Percentiles rank a stretch among this genome's conserved stretches.
phyloP scores from a whole-genome alignment of 495 filamentous ascomycete species.

The Immersiella caudata region DNA sequence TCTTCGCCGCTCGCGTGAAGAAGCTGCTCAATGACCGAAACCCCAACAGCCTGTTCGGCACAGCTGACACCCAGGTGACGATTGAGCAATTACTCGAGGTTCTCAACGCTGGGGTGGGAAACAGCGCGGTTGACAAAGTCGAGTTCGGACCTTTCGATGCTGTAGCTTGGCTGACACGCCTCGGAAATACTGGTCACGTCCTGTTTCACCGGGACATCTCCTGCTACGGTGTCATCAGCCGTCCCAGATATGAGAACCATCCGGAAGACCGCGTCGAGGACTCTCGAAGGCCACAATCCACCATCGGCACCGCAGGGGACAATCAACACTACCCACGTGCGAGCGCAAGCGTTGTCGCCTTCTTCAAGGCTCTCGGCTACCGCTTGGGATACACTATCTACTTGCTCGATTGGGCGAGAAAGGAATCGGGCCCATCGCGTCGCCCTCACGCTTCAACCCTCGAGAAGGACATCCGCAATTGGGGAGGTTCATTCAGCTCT shows the following conservation, averaged over 20 bases:
- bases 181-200: conserved; percentile 14
- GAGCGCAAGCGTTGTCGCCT: conserved; percentile 22
- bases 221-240: conserved; percentile 34
- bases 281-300: too few relatives aligned
- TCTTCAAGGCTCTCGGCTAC: conserved; percentile 31
- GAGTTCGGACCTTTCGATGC: conserved; percentile 33
- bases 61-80: conserved; percentile 15
- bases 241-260: conserved; percentile 20
- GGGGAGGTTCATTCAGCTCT: neutral
- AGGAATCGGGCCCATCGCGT: neutral
- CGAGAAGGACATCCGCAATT: neutral
- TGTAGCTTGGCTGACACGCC: conserved; percentile 32
- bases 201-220: conserved; percentile 25
- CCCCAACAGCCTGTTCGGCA: conserved; percentile 26
- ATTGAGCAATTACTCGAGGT: conserved; percentile 33
- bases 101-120: conserved; percentile 30
- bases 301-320: too few relatives aligned
- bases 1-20: conserved; percentile 36
- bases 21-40: conserved; percentile 33
- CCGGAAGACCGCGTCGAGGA: conserved; percentile 36
- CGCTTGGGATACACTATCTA: conserved; percentile 33
- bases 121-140: conserved; percentile 22
- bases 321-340: neutral
- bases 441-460: neutral
- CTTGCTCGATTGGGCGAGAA: neutral